phyloP scores from a whole-genome alignment of 164 flowering plant species.

The Liquidambar formosana region DNA sequence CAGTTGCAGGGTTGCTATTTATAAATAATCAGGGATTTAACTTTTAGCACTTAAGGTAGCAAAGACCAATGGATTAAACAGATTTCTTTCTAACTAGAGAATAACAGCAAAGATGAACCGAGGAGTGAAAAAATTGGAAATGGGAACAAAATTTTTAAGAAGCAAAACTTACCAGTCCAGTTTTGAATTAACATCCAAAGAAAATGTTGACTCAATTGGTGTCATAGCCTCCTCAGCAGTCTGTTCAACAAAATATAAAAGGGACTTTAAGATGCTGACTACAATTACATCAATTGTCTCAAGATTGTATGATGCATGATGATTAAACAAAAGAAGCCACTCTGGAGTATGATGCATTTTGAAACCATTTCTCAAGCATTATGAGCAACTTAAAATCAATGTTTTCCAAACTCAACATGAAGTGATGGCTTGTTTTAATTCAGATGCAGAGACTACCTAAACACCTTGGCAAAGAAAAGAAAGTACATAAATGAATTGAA shows the following conservation, averaged over 20 bases:
- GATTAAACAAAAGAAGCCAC: not conserved
- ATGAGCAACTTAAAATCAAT: not conserved
- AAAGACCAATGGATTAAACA: no score
- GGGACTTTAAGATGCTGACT: not conserved
- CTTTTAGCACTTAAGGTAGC: no score
- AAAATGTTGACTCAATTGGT: constrained; percentile 97
- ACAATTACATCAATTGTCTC: not conserved
- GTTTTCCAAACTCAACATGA: not conserved
- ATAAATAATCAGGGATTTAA: no score
- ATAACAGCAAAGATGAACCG: not conserved
- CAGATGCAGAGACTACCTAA: no score
- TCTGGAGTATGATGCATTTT: not conserved
- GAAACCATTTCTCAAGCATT: not conserved
- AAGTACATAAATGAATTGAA: no score
- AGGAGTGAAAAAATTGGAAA: not conserved
- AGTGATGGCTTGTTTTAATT: not conserved
- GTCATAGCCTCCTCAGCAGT: constrained; percentile 99
- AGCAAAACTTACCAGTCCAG: constrained; percentile 76
- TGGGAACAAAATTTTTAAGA: not conserved
- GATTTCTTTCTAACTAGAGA: no score
- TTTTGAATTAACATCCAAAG: constrained; percentile 92
- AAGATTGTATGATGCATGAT: not conserved
- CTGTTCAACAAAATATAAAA: constrained; percentile 37
- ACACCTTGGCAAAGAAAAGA: no score
- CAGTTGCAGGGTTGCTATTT: no score